These are phyloP conservation scores for Globisporangium takayamanum DNA, from an alignment of 352 stramenopile species.

Conservation along the genomic window DNA sequence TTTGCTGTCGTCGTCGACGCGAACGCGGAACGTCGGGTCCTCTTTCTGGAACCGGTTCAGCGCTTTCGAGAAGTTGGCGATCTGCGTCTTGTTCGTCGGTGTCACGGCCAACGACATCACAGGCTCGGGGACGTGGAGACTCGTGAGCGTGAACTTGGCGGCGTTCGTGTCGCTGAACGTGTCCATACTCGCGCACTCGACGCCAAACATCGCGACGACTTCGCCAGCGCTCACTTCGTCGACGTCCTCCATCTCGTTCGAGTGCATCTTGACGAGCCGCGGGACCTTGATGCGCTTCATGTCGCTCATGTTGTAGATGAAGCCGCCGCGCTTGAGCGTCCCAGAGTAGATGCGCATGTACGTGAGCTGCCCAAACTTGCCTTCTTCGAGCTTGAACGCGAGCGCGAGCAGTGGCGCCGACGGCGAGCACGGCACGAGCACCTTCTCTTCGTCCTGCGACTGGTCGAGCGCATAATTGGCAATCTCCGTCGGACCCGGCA, in stretches of 20 bases:
- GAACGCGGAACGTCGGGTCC: constrained; percentile 97
- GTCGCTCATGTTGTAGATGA: constrained; percentile 87
- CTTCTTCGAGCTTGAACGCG: constrained; percentile 99
- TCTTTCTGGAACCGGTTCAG: constrained; percentile 96
- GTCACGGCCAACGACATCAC: constrained; percentile 98
- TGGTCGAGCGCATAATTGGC: constrained; percentile 95
- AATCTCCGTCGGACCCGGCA: constrained; percentile 93
- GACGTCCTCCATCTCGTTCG: constrained; percentile 99
- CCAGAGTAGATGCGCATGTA: constrained; percentile 95
- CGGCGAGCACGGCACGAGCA: constrained; percentile 81
- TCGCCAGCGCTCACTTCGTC: constrained; percentile 92
- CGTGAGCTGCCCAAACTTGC: constrained; percentile 97
- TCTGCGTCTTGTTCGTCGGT: constrained; percentile 91
- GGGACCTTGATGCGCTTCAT: constrained; percentile 95
- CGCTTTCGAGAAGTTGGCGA: constrained; percentile 95
- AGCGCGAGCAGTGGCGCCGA: constrained; percentile 93
- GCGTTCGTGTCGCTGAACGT: constrained; percentile 91
- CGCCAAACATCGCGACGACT: constrained; percentile 98
- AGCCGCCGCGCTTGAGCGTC: constrained; percentile 78
- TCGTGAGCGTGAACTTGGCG: constrained; percentile 92
- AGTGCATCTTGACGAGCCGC: constrained; percentile 98
- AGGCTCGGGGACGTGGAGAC: constrained; percentile 97
- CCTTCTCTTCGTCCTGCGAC: constrained; percentile 87
- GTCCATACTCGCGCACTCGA: constrained; percentile 99
- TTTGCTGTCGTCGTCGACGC: constrained; percentile 96